Evolutionary conservation across 2,329 filamentous ascomycete genomes (phyloP).

Genomic region (Aspergillus uvarum): DNA sequence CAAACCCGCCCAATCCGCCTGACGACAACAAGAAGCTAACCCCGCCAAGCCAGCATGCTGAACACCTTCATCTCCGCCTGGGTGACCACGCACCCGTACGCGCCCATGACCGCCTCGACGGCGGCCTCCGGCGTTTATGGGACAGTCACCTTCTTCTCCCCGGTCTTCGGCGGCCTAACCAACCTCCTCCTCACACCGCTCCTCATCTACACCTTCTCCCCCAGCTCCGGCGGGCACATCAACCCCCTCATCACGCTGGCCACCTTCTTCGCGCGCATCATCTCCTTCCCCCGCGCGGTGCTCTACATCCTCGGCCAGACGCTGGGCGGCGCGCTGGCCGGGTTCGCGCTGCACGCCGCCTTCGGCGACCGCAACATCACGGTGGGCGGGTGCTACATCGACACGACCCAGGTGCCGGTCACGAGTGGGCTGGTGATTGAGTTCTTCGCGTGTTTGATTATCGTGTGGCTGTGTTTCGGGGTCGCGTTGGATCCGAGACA

Average conservation of each 20-base stretch:
- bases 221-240: constrained; percentile 53
- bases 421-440: constrained; percentile 51
- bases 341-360: constrained; percentile 41
- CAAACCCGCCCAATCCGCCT: too few relatives aligned
- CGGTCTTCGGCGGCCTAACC: constrained; percentile 39
- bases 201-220: constrained; percentile 52
- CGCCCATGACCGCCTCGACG: constrained; percentile 16
- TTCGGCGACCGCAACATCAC: constrained; percentile 30
- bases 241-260: constrained; percentile 56
- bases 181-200: constrained; percentile 46
- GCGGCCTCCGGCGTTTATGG: constrained; percentile 29
- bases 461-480: constrained; percentile 54
- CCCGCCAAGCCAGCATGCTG: constrained; percentile 24
- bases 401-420: constrained; percentile 36
- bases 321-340: constrained; percentile 47
- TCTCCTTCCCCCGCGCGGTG: constrained; percentile 50
- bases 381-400: constrained; percentile 42
- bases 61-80: constrained; percentile 27
- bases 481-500: constrained; percentile 56
- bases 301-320: constrained; percentile 51
- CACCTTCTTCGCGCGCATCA: constrained; percentile 53
- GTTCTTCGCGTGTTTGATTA: constrained; percentile 46
- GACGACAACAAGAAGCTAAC: too few relatives aligned
- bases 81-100: constrained; percentile 22
- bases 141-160: constrained; percentile 29